These are phyloP conservation scores for Cadophora malorum DNA, from an alignment of 2,329 filamentous ascomycete species.

Conservation along the genomic window DNA sequence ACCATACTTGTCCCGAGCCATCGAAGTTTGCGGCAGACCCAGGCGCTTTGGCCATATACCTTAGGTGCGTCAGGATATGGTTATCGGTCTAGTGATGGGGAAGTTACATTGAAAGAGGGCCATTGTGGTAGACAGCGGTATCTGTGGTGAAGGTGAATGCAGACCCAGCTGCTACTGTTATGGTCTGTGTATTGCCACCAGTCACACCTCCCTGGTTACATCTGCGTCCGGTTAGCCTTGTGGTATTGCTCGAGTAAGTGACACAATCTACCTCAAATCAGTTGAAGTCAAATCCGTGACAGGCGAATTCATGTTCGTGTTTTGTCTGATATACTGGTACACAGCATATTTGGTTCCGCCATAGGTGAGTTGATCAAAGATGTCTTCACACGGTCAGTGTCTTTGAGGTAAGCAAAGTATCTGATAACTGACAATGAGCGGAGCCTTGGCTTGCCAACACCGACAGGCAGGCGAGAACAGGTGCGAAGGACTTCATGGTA, in stretches of 20 bases:
- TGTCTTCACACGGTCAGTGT: conserved; percentile 33
- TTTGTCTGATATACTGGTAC: conserved; percentile 58
- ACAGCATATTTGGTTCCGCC: conserved; percentile 43
- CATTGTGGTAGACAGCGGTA: conserved; percentile 46
- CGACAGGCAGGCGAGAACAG: conserved; percentile 24
- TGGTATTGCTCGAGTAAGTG: conserved; percentile 42
- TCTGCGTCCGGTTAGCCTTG: conserved; percentile 52
- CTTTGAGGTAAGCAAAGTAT: neutral
- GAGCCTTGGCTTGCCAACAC: conserved; percentile 26
- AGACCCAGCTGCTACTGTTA: conserved; percentile 47
- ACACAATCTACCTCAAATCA: conserved; percentile 32
- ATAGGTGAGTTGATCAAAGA: conserved; percentile 39
- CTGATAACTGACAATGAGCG: conserved; percentile 29
- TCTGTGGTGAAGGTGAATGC: conserved; percentile 56
- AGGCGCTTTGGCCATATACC: conserved; percentile 49
- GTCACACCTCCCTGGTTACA: conserved; percentile 51
- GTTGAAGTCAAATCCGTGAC: conserved; percentile 46
- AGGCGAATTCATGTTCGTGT: conserved; percentile 55
- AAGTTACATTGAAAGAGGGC: conserved; percentile 43
- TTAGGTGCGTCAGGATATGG: conserved; percentile 11
- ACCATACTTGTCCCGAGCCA: conserved; percentile 47
- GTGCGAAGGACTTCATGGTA: conserved; percentile 31
- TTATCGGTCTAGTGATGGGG: no score
- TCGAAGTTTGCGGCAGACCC: conserved; percentile 45
- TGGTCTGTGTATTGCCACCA: conserved; percentile 35